Evolutionary conservation across 345 rosid species (phyloP), one percentile per base, ranked within the genome.

Genomic region (Eucalyptus leucophloia): DNA sequence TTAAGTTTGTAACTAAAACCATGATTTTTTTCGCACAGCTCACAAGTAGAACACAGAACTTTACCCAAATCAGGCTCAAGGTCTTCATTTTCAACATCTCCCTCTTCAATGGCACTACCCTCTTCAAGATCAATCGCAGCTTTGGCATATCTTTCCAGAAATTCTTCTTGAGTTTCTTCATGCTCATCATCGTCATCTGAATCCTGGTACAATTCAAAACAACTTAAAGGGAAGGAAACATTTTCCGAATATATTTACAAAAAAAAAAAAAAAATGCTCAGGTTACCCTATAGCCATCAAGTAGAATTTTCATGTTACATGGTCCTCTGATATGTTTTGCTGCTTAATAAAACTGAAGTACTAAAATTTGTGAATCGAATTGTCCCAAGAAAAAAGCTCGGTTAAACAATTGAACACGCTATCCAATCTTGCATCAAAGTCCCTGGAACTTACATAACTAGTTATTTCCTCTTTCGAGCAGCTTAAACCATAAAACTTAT

Each of bases 161-260:
- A 95, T 90, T 97, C 95, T 92, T 95, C 96, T 89, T 96, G 95
- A 9, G 98, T 97, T 97, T 96, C 99, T 91, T 95, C 98, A 88
- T 83, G 92, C 72, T 96, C 98, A 49, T 94, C 97, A 50, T 89
- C 58, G 5, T 53, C 94, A 93, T 95, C 98, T 4, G 98, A 97
- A 88, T 97, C 98, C 99, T 97, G 92, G 88, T 88, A 51, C 56
- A 89, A 28, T 92, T 24, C 88, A 86, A 90, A 86, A 83, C 26
- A 14, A 30, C 12, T 8, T 47, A 89, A 16, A 49, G 81, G 2
- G 60, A 89, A 11, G 86, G 30, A 87, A 47, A 28, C 23, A 26
- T 86, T 65, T 44, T 86, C 67, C 9, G 42, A 9, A 40, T 77
- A 56, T 60, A 49, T 56, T 65, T 90, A 44, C 26, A 34, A 24